phyloP scores from a whole-genome alignment of 495 filamentous ascomycete genomes.

The Acidomyces sp. region DNA sequence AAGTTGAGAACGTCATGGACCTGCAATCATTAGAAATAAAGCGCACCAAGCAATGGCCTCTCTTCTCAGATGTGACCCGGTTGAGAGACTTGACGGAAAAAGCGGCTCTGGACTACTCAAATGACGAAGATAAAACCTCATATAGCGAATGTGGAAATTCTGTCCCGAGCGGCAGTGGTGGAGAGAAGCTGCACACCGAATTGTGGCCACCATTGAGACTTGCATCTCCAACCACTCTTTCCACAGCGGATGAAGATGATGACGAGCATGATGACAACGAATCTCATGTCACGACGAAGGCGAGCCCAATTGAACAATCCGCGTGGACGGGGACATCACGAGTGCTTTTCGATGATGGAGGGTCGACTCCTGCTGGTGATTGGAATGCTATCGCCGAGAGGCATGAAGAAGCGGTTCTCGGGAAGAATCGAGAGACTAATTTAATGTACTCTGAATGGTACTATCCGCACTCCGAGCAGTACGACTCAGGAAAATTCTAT shows the following conservation, averaged over 20 bases:
- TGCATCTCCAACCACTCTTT: not conserved
- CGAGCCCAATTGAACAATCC: too few species aligned
- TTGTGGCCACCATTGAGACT: constrained; percentile 5
- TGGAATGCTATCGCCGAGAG: constrained; percentile 2
- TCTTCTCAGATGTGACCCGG: too few species aligned
- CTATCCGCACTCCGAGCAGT: constrained; percentile 23
- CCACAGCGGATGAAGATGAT: not conserved
- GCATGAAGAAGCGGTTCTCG: not conserved
- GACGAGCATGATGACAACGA: not conserved
- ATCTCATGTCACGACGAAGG: too few species aligned
- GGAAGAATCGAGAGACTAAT: constrained; percentile 16
- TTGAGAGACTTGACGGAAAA: constrained; percentile 4
- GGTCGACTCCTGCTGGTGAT: too few species aligned
- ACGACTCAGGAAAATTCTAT: constrained; percentile 23
- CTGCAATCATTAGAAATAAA: not conserved
- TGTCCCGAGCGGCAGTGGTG: constrained; percentile 8
- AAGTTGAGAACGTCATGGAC: not conserved
- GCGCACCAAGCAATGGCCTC: too few species aligned
- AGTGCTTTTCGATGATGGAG: too few species aligned
- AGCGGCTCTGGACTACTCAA: constrained; percentile 1
- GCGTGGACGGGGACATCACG: too few species aligned
- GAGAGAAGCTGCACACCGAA: constrained; percentile 5
- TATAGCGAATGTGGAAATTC: too few species aligned
- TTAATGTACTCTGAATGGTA: constrained; percentile 25
- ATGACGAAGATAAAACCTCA: not conserved